These are phyloP conservation scores for Gillenia trifoliata DNA, from an alignment of 306 rosid genomes.

Conservation along the genomic window DNA sequence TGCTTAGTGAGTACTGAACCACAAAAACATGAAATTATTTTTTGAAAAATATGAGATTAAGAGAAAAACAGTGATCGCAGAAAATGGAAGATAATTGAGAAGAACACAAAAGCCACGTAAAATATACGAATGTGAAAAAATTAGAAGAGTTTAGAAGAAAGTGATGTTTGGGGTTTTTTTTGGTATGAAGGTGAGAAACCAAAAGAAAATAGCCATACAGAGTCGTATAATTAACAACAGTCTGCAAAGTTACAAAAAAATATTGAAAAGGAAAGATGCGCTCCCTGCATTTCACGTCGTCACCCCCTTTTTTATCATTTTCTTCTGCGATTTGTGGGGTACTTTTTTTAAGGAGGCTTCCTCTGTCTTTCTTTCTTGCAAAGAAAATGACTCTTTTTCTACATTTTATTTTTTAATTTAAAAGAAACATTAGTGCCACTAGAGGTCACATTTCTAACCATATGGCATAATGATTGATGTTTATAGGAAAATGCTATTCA, in stretches of 20 bases:
- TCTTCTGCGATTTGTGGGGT: neutral
- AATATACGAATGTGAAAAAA: neutral
- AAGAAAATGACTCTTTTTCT: too few species aligned
- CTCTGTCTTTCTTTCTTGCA: too few species aligned
- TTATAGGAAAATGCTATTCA: too few species aligned
- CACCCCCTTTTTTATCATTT: neutral
- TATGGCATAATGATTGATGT: too few species aligned
- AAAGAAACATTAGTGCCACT: too few species aligned
- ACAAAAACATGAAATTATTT: neutral
- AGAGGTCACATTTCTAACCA: too few species aligned
- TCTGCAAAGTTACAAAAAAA: slow-evolving; percentile 1
- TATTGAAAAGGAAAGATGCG: neutral
- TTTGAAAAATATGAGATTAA: neutral
- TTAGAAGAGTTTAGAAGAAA: slow-evolving; percentile 15
- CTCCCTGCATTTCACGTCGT: too few species aligned
- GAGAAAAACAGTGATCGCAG: slow-evolving; percentile 1
- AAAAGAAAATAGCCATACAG: neutral
- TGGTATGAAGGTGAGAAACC: neutral
- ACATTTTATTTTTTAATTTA: too few species aligned
- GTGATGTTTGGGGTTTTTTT: neutral
- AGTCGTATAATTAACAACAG: too few species aligned
- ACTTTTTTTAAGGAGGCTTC: neutral
- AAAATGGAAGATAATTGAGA: slow-evolving; percentile 11
- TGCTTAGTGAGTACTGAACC: neutral
- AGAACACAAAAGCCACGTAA: slow-evolving; percentile 11